Conservation (phyloP, 345 rosid species). For the Pugionium cornutum region DNA sequence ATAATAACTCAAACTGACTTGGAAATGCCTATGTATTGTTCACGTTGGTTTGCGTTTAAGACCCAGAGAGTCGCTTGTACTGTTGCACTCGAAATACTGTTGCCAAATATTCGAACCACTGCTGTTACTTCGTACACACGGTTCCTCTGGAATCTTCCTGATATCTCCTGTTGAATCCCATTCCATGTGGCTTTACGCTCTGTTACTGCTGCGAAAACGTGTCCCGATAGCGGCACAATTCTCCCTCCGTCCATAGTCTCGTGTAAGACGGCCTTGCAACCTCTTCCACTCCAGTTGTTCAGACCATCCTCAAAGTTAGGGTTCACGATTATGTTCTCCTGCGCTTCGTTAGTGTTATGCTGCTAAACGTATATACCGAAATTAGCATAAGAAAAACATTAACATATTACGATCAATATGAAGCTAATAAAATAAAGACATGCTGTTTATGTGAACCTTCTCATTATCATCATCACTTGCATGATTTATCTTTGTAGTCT, state of each 20-base stretch:
- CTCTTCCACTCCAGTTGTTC: constrained; percentile 80
- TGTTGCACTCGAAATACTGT: constrained; percentile 51
- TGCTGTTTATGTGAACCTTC: constrained; percentile 25
- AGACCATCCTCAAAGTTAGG: constrained; percentile 75
- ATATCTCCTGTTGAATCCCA: constrained; percentile 89
- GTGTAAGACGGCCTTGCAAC: constrained; percentile 62
- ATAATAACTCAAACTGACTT: constrained; percentile 46
- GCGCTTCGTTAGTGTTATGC: constrained; percentile 25
- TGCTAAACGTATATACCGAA: constrained; percentile 12
- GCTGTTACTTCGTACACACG: constrained; percentile 69
- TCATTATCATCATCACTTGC: constrained; percentile 16
- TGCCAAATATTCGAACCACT: constrained; percentile 67
- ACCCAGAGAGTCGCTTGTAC: constrained; percentile 80
- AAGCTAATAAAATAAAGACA: neutral
- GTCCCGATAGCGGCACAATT: constrained; percentile 56
- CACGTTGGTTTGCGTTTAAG: constrained; percentile 64
- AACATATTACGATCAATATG: neutral
- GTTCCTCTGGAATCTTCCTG: constrained; percentile 60
- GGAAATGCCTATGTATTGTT: constrained; percentile 65
- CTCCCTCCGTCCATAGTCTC: constrained; percentile 70
- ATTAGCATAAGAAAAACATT: neutral
- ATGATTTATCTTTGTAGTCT: constrained; percentile 24
- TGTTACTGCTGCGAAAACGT: constrained; percentile 67
- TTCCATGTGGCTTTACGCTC: constrained; percentile 75
- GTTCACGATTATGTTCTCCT: constrained; percentile 61